These are phyloP conservation scores for Calocera viscosa DNA, from an alignment of 768 basidiomycete species.

Conservation along the genomic window DNA sequence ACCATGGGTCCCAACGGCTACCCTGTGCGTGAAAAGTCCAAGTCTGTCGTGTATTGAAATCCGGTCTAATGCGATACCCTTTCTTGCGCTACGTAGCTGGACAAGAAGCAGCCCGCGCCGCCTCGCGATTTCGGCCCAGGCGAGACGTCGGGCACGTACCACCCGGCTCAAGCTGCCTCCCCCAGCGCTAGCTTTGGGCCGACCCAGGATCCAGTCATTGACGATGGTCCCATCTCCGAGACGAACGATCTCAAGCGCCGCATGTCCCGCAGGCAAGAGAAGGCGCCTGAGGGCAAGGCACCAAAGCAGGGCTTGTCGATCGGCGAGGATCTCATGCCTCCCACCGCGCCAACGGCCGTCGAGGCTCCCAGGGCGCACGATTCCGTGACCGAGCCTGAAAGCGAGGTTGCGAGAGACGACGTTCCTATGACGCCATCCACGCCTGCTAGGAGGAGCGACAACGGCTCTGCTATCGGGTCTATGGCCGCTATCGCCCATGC, in stretches of 20 bases:
- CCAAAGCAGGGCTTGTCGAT: constrained; percentile 18
- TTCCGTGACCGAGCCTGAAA: neutral
- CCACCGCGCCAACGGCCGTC: neutral
- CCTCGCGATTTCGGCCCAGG: constrained; percentile 21
- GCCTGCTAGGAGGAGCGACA: neutral
- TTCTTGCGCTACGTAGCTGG: constrained; percentile 29
- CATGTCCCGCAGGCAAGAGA: constrained; percentile 55
- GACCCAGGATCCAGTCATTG: neutral
- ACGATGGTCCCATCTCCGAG: neutral
- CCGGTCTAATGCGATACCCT: constrained; percentile 9
- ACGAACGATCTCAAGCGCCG: constrained; percentile 22
- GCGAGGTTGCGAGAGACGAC: neutral
- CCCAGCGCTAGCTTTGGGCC: neutral
- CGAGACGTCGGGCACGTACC: constrained; percentile 19
- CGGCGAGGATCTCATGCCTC: neutral
- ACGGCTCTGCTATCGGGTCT: neutral
- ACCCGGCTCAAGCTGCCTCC: neutral
- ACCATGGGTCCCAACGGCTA: constrained; percentile 46
- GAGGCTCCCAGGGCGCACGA: neutral
- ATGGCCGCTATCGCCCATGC: neutral
- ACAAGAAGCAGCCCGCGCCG: constrained; percentile 32
- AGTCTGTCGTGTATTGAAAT: neutral
- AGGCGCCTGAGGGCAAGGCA: constrained; percentile 50
- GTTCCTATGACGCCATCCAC: neutral
- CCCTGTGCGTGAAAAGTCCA: constrained; percentile 36